phyloP scores from a whole-genome alignment of 768 basidiomycete genomes.

The Podaxis rugospora region DNA sequence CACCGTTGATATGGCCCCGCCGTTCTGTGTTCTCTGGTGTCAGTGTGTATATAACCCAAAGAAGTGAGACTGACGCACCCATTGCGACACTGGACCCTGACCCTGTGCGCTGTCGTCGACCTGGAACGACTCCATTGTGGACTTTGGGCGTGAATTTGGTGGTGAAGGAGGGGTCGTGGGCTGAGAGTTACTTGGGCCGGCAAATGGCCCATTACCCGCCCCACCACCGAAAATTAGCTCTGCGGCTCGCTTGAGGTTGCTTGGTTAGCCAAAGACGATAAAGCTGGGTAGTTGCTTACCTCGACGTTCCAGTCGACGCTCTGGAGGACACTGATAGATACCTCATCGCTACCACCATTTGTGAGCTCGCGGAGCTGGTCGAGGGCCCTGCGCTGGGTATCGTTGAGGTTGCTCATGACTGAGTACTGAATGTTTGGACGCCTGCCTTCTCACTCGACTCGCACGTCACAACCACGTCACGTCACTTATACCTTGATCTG shows the following conservation, averaged over 20 bases:
- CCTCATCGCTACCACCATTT: slow-evolving; percentile 55
- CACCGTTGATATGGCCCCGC: slow-evolving; percentile 9
- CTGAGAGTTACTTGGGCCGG: neutral
- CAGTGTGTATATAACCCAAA: neutral
- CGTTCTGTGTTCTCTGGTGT: slow-evolving; percentile 9
- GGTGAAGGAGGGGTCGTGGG: slow-evolving; percentile 10
- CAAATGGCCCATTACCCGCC: neutral
- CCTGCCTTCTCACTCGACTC: neutral
- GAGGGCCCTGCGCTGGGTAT: slow-evolving; percentile 29
- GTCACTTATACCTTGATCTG: too few relatives aligned
- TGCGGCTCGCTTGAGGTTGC: slow-evolving; percentile 43
- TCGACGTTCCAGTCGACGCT: slow-evolving; percentile 71
- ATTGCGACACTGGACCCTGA: slow-evolving; percentile 14
- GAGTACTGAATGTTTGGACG: neutral
- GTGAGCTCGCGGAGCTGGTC: slow-evolving; percentile 54
- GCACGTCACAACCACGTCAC: too few relatives aligned
- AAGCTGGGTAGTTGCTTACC: slow-evolving; percentile 30
- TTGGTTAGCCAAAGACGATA: neutral
- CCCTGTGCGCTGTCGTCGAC: slow-evolving; percentile 49
- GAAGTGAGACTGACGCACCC: slow-evolving; percentile 11
- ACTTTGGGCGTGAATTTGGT: slow-evolving; percentile 7
- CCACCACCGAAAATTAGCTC: slow-evolving; percentile 51
- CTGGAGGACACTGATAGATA: slow-evolving; percentile 53
- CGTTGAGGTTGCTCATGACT: slow-evolving; percentile 13
- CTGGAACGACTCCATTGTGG: slow-evolving; percentile 36